Evolutionary conservation across 2,329 filamentous ascomycete genomes (phyloP), one percentile per base, ranked within the genome.

Genomic region (Claviceps fusiformis): DNA sequence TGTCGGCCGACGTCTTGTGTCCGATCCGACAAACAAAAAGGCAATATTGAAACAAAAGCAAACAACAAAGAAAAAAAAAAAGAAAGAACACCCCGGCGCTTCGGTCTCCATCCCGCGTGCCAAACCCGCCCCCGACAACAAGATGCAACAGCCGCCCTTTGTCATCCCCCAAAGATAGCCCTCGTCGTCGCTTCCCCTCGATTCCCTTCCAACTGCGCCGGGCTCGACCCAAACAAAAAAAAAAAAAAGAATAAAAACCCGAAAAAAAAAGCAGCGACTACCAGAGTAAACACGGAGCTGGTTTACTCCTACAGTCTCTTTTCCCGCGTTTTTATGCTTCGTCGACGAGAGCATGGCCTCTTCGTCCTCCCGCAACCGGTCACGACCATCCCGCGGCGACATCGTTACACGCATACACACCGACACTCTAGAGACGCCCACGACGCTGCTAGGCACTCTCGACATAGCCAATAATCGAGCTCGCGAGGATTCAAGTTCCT

Each of bases 401-500:
- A 65, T 70, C 57, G 64, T 71, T 59, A 65, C 64, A 52, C 68
- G 66, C 55, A 62, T 71, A 55, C 70, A 71, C 60, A 64, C 62
- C 55, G 66, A 67, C 41, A 65, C 68, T 50, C 62, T 69, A 19
- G 63, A 68, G 49, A 70, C 65, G 35, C 64, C 67, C 10, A 63
- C 65, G 24, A 61, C 64, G 4, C 57, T 68, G 31, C 58, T 59
- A 24, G 62, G 62, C 57, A 61, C 56, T 19, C 59, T 67, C 54
- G 63, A 65, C 35, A 56, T 65, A 29, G 60, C 65, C 54, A 64
- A 62, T 60, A 61, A 62, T 51, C 60, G 63, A 57, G 61, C 55
- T 43, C 60, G 67, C 13, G 63, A 62, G 60, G 71, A 73, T 56
- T 71, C 71, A 45, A 75, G 70, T 65, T 77, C 75, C 44, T 73